Percentiles rank a stretch among this genome's conserved stretches.
phyloP scores from a whole-genome alignment of 768 basidiomycete genomes.

The Tricholoma sp. region DNA sequence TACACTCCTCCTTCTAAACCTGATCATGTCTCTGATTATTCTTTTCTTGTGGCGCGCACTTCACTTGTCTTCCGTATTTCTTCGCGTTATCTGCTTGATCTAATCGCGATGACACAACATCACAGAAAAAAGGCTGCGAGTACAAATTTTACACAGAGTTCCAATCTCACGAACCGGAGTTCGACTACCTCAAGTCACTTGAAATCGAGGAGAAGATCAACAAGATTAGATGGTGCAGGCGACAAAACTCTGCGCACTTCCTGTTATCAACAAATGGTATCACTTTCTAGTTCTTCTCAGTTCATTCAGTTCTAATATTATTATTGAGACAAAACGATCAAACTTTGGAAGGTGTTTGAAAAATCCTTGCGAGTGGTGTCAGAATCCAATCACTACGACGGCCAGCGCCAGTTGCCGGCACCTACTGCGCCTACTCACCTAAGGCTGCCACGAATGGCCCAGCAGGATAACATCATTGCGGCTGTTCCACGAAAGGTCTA shows the following conservation, averaged over 20 bases:
- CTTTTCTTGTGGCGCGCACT: slow-evolving; percentile 12
- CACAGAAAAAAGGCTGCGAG: slow-evolving; percentile 98
- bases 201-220: slow-evolving; percentile 99
- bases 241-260: slow-evolving; percentile 97
- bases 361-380: slow-evolving; percentile 94
- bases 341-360: slow-evolving; percentile 99
- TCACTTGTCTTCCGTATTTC: slow-evolving; percentile 6
- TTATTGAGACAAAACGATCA: slow-evolving; percentile 93
- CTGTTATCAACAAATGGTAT: slow-evolving; percentile 93
- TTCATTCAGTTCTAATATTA: slow-evolving; percentile 4
- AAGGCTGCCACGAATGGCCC: slow-evolving; percentile 84
- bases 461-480: slow-evolving; percentile 97
- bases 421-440: slow-evolving; percentile 58
- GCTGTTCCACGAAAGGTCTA: slow-evolving; percentile 99
- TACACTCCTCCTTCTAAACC: slow-evolving; percentile 14
- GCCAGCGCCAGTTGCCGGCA: slow-evolving; percentile 63
- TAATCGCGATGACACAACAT: slow-evolving; percentile 14
- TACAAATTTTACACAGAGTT: slow-evolving; percentile 99
- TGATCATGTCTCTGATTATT: slow-evolving; percentile 29
- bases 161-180: slow-evolving; percentile 99
- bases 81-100: slow-evolving; percentile 14
- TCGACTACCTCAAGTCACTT: slow-evolving; percentile 98
- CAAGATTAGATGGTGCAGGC: slow-evolving; percentile 99
- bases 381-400: slow-evolving; percentile 91
- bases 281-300: slow-evolving; percentile 15